Percentiles rank a stretch among this genome's conserved stretches.
Evolutionary conservation across 495 filamentous ascomycete species (phyloP).

Genomic region (Aspergillus olivimuriae): DNA sequence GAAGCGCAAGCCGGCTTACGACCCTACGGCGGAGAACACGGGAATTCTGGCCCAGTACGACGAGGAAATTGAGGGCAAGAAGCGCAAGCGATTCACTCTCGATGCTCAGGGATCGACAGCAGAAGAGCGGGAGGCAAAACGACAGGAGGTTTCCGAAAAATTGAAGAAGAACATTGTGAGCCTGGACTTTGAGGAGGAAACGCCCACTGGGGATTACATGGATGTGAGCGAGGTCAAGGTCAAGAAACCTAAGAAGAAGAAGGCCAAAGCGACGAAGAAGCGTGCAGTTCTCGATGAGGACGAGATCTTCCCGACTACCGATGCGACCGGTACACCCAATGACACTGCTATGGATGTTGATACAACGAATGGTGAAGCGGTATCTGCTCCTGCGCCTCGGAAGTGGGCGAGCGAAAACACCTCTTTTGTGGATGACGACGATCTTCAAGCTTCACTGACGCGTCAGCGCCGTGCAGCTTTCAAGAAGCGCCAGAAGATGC

Average conservation of each 20-base stretch:
- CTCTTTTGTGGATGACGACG: slow-evolving; percentile 84
- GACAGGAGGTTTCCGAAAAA: slow-evolving; percentile 49
- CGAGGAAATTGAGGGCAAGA: slow-evolving; percentile 90
- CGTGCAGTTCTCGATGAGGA: slow-evolving; percentile 69
- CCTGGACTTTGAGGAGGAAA: slow-evolving; percentile 63
- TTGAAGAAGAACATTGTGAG: slow-evolving; percentile 65
- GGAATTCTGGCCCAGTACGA: slow-evolving; percentile 84
- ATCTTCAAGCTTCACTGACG: slow-evolving; percentile 80
- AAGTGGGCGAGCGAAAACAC: slow-evolving; percentile 60
- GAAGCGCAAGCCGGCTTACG: slow-evolving; percentile 87
- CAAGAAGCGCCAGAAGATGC: slow-evolving; percentile 80
- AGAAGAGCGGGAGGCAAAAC: slow-evolving; percentile 57
- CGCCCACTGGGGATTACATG: slow-evolving; percentile 76
- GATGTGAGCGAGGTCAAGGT: slow-evolving; percentile 80
- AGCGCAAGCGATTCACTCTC: slow-evolving; percentile 80
- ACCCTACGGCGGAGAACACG: slow-evolving; percentile 64
- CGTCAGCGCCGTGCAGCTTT: slow-evolving; percentile 72
- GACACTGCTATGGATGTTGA: slow-evolving; percentile 75
- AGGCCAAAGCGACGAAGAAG: slow-evolving; percentile 67
- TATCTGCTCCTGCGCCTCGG: slow-evolving; percentile 33
- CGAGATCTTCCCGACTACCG: slow-evolving; percentile 51
- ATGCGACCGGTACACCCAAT: slow-evolving; percentile 32
- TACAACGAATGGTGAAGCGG: slow-evolving; percentile 30
- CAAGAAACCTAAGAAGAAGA: slow-evolving; percentile 92
- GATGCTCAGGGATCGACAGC: slow-evolving; percentile 64